Conservation (phyloP, 2,329 filamentous ascomycete species). For the Colletotrichum coccodes region DNA sequence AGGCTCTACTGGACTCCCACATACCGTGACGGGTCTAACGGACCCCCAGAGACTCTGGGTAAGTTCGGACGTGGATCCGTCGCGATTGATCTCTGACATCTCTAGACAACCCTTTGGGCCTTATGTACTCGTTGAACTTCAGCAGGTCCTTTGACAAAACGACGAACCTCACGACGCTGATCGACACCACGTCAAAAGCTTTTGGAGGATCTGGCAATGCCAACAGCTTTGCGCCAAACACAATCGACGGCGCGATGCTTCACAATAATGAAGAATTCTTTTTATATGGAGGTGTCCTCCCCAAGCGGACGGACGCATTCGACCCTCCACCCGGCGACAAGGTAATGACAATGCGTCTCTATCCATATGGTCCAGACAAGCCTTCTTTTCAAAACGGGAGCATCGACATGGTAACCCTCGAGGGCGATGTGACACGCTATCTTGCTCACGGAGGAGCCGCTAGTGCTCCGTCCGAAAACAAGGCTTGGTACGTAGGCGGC, state of each 20-base stretch:
- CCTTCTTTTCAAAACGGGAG: constrained; percentile 27
- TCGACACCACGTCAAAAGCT: constrained; percentile 60
- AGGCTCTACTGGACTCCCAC: constrained; percentile 61
- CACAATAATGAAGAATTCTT: constrained; percentile 72
- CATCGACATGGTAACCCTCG: constrained; percentile 53
- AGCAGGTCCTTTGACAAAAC: constrained; percentile 63
- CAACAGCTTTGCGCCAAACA: constrained; percentile 66
- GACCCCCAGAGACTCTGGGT: constrained; percentile 53
- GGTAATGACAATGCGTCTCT: constrained; percentile 62
- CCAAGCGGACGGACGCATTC: constrained; percentile 46
- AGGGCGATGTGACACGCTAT: constrained; percentile 65
- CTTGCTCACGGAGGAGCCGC: constrained; percentile 72
- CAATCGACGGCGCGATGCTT: constrained; percentile 71
- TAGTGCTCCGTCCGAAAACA: constrained; percentile 75
- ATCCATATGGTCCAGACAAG: constrained; percentile 59
- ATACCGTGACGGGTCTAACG: constrained; percentile 52
- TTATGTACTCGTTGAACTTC: constrained; percentile 69
- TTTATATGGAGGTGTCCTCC: constrained; percentile 68
- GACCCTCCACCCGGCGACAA: constrained; percentile 52
- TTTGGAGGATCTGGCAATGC: constrained; percentile 56
- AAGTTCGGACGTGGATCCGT: constrained; percentile 36
- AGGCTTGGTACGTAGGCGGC: constrained; percentile 78
- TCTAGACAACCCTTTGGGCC: constrained; percentile 61
- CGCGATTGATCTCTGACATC: constrained; percentile 22
- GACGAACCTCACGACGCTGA: constrained; percentile 63